Conservation (phyloP, 495 filamentous ascomycete species). For the Penicillium macrosclerotiorum region DNA sequence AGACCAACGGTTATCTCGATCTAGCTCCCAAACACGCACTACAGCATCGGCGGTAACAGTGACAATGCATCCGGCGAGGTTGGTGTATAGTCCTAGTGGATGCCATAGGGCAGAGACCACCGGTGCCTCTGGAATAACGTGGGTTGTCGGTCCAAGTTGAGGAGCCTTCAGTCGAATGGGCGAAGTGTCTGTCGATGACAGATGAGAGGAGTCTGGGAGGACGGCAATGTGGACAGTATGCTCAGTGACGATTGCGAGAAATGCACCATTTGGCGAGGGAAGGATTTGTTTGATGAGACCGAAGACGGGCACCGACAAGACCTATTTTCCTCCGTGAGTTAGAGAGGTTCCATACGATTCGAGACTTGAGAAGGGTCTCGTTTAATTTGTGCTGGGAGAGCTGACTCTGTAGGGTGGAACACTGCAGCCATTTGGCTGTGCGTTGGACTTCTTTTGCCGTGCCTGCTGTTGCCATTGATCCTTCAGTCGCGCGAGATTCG, state of each 20-base stretch:
- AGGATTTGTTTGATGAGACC: conserved; percentile 77
- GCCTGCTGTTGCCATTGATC: conserved; percentile 59
- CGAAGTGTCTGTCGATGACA: conserved; percentile 58
- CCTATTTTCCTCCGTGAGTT: no score
- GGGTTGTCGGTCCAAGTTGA: conserved; percentile 82
- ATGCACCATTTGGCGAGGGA: conserved; percentile 74
- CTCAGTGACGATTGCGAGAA: conserved; percentile 76
- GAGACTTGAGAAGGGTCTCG: no score
- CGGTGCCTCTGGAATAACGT: conserved; percentile 77
- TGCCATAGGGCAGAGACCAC: conserved; percentile 83
- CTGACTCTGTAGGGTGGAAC: conserved; percentile 35
- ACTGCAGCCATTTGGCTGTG: conserved; percentile 2
- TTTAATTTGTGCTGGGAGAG: no score
- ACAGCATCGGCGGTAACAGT: conserved; percentile 83
- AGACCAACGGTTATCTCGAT: conserved; percentile 72
- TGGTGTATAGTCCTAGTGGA: conserved; percentile 70
- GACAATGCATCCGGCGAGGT: conserved; percentile 60
- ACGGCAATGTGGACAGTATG: conserved; percentile 81
- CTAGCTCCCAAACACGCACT: conserved; percentile 84
- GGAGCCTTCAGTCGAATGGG: conserved; percentile 76
- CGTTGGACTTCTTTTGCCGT: conserved; percentile 31
- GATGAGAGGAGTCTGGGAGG: conserved; percentile 71
- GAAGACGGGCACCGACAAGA: conserved; percentile 67
- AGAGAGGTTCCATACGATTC: no score
- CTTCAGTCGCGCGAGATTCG: conserved; percentile 71